These are phyloP conservation scores for Silene latifolia DNA, from an alignment of 148 eudicot genomes.

Conservation along the genomic window DNA sequence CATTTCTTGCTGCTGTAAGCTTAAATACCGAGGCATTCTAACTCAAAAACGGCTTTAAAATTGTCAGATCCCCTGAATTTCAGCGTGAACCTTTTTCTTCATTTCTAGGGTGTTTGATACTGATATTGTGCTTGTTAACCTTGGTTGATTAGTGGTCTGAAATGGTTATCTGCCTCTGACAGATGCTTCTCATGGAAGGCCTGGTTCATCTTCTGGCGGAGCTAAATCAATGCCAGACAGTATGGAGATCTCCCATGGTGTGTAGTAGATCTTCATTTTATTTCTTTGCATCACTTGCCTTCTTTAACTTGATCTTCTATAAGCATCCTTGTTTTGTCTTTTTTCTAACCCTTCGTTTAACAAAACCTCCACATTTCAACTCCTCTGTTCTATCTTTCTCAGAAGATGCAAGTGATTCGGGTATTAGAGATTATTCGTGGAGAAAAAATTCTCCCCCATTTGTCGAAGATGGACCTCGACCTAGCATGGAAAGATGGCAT, in stretches of 20 bases:
- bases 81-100: not conserved
- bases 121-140: not conserved
- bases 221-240: constrained; percentile 35
- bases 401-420: constrained; percentile 39
- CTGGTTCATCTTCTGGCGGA: constrained; percentile 59
- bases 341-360: not conserved
- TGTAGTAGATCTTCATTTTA: constrained; percentile 28
- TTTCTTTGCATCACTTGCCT: not conserved
- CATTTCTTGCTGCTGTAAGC: not conserved
- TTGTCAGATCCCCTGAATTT: not conserved
- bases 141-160: not conserved
- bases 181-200: constrained; percentile 53
- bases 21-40: not conserved
- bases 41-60: not conserved
- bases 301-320: constrained; percentile 8
- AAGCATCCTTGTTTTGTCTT: not conserved
- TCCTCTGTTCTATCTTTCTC: constrained; percentile 9
- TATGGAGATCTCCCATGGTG: constrained; percentile 36
- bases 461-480: constrained; percentile 48
- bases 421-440: constrained; percentile 45
- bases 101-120: not conserved
- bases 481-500: constrained; percentile 71
- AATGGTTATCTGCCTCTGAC: constrained; percentile 20
- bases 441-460: constrained; percentile 49
- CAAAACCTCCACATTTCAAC: not conserved